Conservation (phyloP, 1,284 basidiomycete species). For the Cryptococcus depauperatus region DNA sequence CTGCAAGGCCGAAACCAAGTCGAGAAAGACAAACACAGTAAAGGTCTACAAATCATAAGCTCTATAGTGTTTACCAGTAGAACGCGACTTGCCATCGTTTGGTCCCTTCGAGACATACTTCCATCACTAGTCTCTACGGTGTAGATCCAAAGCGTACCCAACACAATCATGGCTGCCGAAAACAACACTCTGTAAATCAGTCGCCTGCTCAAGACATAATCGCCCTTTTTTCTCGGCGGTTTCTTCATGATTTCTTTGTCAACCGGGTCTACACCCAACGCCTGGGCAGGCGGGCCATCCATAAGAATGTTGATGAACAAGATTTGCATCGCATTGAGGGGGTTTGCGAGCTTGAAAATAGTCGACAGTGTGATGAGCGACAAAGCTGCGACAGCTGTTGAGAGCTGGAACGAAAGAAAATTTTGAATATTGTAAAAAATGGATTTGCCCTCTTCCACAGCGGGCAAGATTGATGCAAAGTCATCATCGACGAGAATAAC, state of each 20-base stretch:
- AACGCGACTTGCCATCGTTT: constrained; percentile 70
- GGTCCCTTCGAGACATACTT: constrained; percentile 70
- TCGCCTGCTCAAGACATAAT: constrained; percentile 68
- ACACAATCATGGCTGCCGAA: constrained; percentile 80
- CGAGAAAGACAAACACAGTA: constrained; percentile 92
- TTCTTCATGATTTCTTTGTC: constrained; percentile 80
- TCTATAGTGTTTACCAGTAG: too few species aligned
- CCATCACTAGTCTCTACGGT: constrained; percentile 73
- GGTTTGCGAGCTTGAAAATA: constrained; percentile 77
- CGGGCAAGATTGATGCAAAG: constrained; percentile 86
- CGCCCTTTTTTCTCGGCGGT: constrained; percentile 81
- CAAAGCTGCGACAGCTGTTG: constrained; percentile 88
- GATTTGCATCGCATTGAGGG: constrained; percentile 97
- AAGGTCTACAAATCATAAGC: constrained; percentile 61
- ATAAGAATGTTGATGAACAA: constrained; percentile 98
- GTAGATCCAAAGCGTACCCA: constrained; percentile 83
- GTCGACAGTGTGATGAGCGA: constrained; percentile 92
- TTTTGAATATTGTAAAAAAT: constrained; percentile 99
- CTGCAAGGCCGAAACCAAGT: constrained; percentile 88
- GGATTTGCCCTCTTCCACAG: constrained; percentile 94
- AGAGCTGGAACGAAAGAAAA: constrained; percentile 93
- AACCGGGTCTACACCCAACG: constrained; percentile 91
- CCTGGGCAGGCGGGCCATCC: constrained; percentile 97
- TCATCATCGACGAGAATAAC: constrained; percentile 97
- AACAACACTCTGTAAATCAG: constrained; percentile 76